A percentile compares a stretch with the other conserved stretches of the same genome.
phyloP scores from a whole-genome alignment of 2,329 filamentous ascomycete species.

The Elsinoe batatas region DNA sequence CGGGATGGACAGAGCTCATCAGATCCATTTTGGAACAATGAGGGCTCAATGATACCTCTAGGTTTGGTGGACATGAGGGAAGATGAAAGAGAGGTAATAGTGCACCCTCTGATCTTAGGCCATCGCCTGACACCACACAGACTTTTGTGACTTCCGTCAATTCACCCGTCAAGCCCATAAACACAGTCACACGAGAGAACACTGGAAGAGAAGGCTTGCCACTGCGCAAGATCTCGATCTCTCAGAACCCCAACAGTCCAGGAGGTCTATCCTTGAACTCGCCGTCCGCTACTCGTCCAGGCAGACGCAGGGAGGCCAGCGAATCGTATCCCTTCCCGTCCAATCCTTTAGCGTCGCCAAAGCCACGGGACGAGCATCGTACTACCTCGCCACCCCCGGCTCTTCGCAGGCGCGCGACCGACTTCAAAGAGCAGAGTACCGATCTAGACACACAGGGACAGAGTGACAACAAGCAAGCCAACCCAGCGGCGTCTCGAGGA shows the following conservation, averaged over 20 bases:
- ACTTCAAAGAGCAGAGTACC: conserved; percentile 45
- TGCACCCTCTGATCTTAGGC: neutral
- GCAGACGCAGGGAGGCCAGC: conserved; percentile 76
- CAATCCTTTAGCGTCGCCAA: conserved; percentile 50
- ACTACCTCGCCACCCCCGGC: conserved; percentile 51
- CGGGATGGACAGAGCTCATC: conserved; percentile 68
- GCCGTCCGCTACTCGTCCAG: conserved; percentile 56
- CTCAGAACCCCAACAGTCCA: conserved; percentile 51
- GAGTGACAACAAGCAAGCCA: neutral
- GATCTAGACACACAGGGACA: conserved; percentile 16
- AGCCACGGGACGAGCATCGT: conserved; percentile 53
- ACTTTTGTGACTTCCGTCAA: conserved; percentile 81
- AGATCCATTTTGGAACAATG: conserved; percentile 83
- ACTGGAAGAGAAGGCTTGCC: conserved; percentile 48
- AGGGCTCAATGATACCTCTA: conserved; percentile 60
- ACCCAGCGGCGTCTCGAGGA: conserved; percentile 20
- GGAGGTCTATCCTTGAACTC: conserved; percentile 61
- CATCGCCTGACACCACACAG: conserved; percentile 36
- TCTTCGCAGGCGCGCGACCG: conserved; percentile 51
- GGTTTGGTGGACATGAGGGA: conserved; percentile 62
- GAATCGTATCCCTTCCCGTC: conserved; percentile 50
- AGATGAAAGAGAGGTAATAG: conserved; percentile 52
- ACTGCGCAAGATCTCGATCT: conserved; percentile 73
- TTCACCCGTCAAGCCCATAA: conserved; percentile 78
- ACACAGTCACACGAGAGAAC: conserved; percentile 55